phyloP scores from a whole-genome alignment of 768 basidiomycete genomes.

The Amanita polypyramis region DNA sequence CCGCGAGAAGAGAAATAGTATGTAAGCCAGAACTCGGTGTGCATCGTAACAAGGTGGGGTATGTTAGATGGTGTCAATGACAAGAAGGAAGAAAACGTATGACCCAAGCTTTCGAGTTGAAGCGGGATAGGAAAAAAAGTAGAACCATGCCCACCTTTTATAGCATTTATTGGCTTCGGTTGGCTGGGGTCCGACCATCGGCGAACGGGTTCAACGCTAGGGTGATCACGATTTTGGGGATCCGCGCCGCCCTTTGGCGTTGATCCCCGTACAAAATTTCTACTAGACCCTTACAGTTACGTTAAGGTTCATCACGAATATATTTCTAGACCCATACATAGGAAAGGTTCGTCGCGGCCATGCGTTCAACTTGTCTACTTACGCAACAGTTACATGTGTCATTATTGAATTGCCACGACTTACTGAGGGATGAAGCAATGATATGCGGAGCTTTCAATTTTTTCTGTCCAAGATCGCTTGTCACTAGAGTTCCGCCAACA shows the following conservation, averaged over 20 bases:
- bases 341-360: too few species aligned
- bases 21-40: conserved; percentile 35
- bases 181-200: background rate
- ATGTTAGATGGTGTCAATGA: too few species aligned
- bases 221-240: background rate
- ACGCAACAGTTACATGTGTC: too few species aligned
- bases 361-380: too few species aligned
- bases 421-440: background rate
- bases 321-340: too few species aligned
- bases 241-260: background rate
- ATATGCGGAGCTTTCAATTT: too few species aligned
- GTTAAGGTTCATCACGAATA: background rate
- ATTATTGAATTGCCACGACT: too few species aligned
- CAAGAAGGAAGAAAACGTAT: background rate
- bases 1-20: conserved; percentile 37
- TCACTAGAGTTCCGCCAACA: too few species aligned
- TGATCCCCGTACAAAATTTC: background rate
- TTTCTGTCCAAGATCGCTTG: too few species aligned
- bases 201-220: background rate
- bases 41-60: background rate
- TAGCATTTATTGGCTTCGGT: background rate
- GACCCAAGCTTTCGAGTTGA: background rate
- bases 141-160: background rate
- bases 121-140: background rate
- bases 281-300: background rate